Evolutionary conservation across 2,329 filamentous ascomycete genomes (phyloP), one percentile per base, ranked within the genome.

Genomic region (Amylocarpus encephaloides): DNA sequence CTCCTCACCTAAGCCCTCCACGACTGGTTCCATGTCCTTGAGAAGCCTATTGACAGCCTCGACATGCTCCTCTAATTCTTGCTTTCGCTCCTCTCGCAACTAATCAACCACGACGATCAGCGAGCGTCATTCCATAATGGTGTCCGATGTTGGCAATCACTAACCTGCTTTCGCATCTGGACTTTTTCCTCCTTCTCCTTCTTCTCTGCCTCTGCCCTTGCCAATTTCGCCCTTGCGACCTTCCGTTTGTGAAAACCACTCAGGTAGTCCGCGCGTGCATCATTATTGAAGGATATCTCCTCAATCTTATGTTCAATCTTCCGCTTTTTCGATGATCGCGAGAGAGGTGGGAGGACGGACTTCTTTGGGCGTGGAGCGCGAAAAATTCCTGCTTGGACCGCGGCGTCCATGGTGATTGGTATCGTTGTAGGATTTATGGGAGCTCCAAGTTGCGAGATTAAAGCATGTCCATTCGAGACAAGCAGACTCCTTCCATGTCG

Each of bases 201-300:
- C 68, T 88, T 85, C 41, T 80, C 83, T 3, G 88, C 88, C 60
- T 86, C 76, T 59, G 93, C 89, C 64, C 93, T 86, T 1, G 92
- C 92, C 68, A 84, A 76, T 72, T 95, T 94, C 59, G 84, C 82
- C 34, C 93, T 80, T 67, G 89, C 86, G 47, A 87, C 72, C 69
- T 96, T 97, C 68, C 93, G 85, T 76, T 97, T 98, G 74, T 92
- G 91, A 71, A 98, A 98, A 2, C 93, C 93, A 0, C 90, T 96
- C 51, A 98, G 76, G 66, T 88, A 98, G 64, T 97, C 90, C 57
- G 86, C 74, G 57, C 93, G 84, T 41, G 87, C 87, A 54, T 77
- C 76, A 54, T 78, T 72, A 71, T 98, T 90, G 71, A 97, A 98
- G 46, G 74, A 81, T 68, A 98, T 85, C 67, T 95, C 88, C 64